Evolutionary conservation across 2,329 filamentous ascomycete species (phyloP), one percentile per base, ranked within the genome.

Genomic region (Sclerotinia sclerotiorum): DNA sequence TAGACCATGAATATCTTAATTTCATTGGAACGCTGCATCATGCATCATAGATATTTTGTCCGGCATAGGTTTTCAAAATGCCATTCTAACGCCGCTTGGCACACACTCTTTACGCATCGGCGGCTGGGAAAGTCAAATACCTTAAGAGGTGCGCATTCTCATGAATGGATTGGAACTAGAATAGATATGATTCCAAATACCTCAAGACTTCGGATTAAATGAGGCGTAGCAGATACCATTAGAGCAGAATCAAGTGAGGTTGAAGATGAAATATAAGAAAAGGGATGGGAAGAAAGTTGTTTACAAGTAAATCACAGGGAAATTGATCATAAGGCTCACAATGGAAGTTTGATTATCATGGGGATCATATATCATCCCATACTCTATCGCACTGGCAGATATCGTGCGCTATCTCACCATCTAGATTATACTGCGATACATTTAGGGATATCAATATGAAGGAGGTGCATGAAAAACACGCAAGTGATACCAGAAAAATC

Each of bases 311-410:
- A 46, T 46, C n/a, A 29, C 19, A 21, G 24, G 35, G 8, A 44
- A 39, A 42, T 5, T 42, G 39, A 17, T 15, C 13, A 42, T 78
- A 44, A 79, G 77, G 55, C 68, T 74, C 15, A 81, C 78, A 3
- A 80, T 82, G 78, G 80, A 82, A 61, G 79, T 82, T 2, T 82
- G 80, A 80, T 78, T 82, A 79, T 70, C 74, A 27, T 69, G 74
- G 5, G 75, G 77, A 17, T 73, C 76, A 3, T 81, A 82, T 68
- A 81, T 82, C 69, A 82, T 83, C 70, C 79, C 78, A 1, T 82
- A 82, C 69, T 80, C 79, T 2, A 82, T 82, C 60, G 74, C 11
- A 76, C 73, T 3, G 79, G 78, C 17, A 79, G 74, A 56, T 74
- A 77, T 61, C 79, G 82, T 70, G 81, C 81, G 4, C 74, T 82